A percentile compares a stretch with the other conserved stretches of the same genome.
phyloP scores from a whole-genome alignment of 2,329 filamentous ascomycete genomes.

The Penicillium crustosum region DNA sequence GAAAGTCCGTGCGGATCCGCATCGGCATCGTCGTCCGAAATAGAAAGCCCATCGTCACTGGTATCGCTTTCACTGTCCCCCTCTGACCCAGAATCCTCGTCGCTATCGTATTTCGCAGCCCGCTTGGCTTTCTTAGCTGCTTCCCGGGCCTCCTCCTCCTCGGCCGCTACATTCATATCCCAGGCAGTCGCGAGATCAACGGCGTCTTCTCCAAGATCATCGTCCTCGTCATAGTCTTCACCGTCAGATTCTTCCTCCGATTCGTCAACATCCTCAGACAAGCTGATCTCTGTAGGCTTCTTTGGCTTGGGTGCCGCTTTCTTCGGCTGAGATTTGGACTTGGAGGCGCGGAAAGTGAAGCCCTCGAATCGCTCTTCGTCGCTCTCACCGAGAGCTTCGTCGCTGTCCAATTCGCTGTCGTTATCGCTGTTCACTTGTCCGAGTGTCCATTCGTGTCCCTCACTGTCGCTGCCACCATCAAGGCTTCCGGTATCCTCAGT shows the following conservation, averaged over 20 bases:
- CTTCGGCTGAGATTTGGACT: constrained; percentile 39
- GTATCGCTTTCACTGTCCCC: constrained; percentile 47
- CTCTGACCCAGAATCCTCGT: constrained; percentile 43
- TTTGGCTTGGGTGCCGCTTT: constrained; percentile 22
- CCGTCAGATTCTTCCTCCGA: constrained; percentile 38
- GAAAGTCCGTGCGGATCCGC: constrained; percentile 55
- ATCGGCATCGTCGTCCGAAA: constrained; percentile 52
- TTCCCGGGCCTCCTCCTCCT: constrained; percentile 43
- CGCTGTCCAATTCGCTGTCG: constrained; percentile 68
- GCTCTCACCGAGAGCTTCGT: constrained; percentile 84
- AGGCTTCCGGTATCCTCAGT: constrained; percentile 49
- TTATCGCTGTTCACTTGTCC: constrained; percentile 68
- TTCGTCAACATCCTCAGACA: constrained; percentile 53
- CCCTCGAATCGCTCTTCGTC: constrained; percentile 83
- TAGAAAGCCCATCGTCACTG: constrained; percentile 40
- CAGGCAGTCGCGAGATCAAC: constrained; percentile 63
- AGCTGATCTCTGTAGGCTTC: constrained; percentile 44
- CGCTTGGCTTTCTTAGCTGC: constrained; percentile 31
- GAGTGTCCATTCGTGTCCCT: constrained; percentile 81
- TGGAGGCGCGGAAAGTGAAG: constrained; percentile 62
- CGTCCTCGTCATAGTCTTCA: constrained; percentile 43
- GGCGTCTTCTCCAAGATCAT: constrained; percentile 63
- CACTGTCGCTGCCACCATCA: constrained; percentile 78
- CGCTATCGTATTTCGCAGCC: constrained; percentile 34
- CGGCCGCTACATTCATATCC: constrained; percentile 51